A percentile compares a stretch with the other conserved stretches of the same genome.
These are phyloP conservation scores for Macrocybe sp. DNA, from an alignment of 1,284 basidiomycete genomes.

Conservation along the genomic window DNA sequence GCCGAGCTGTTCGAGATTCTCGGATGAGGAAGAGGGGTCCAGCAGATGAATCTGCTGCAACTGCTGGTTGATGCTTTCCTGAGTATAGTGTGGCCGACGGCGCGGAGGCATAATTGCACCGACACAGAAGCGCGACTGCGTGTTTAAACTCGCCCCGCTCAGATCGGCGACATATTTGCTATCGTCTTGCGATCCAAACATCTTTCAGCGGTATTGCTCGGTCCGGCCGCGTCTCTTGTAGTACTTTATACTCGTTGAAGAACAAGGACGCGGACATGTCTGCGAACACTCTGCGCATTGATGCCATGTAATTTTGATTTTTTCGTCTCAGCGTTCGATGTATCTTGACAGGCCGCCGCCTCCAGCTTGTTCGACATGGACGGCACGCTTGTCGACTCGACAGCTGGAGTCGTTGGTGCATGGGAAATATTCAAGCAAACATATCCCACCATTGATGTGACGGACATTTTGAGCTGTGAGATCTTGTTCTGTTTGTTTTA, in stretches of 20 bases:
- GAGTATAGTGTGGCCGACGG: constrained; percentile 67
- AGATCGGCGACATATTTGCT: neutral
- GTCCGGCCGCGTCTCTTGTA: neutral
- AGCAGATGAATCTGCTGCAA: constrained; percentile 84
- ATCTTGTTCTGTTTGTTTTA: constrained; percentile 14
- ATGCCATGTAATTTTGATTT: constrained; percentile 41
- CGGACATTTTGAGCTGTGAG: constrained; percentile 59
- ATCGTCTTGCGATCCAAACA: constrained; percentile 4
- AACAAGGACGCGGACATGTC: constrained; percentile 31
- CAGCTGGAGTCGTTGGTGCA: constrained; percentile 68
- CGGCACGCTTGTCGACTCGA: constrained; percentile 73
- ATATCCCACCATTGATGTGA: constrained; percentile 60
- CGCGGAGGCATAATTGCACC: constrained; percentile 61
- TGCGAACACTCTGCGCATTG: constrained; percentile 41
- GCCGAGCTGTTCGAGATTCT: constrained; percentile 90
- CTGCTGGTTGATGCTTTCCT: constrained; percentile 79
- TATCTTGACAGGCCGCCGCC: constrained; percentile 8
- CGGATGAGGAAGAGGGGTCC: constrained; percentile 79
- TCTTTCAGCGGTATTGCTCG: neutral
- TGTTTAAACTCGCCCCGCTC: neutral
- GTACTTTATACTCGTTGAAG: neutral
- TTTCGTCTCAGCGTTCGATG: constrained; percentile 5
- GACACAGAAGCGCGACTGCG: constrained; percentile 14
- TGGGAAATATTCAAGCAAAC: constrained; percentile 63
- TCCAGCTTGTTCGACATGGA: constrained; percentile 75